phyloP scores from a whole-genome alignment of 2,329 filamentous ascomycete genomes.

The Parastagonospora nodorum region DNA sequence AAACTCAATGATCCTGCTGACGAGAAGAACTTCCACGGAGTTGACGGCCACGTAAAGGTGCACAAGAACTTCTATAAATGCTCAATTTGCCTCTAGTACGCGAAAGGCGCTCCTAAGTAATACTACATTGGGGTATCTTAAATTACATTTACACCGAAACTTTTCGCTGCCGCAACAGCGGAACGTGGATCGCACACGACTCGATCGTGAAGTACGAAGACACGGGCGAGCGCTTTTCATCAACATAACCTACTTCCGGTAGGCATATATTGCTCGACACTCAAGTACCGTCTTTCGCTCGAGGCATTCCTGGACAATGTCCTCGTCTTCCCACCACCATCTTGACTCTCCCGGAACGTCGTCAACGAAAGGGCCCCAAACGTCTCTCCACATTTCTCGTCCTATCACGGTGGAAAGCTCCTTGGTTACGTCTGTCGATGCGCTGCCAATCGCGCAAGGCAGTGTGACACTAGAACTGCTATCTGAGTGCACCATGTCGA shows the following conservation, averaged over 20 bases:
- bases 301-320: constrained; percentile 44
- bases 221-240: no score
- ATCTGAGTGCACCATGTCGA: constrained; percentile 43
- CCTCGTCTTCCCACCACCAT: constrained; percentile 49
- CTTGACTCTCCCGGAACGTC: constrained; percentile 31
- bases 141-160: no score
- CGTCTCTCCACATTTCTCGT: constrained; percentile 44
- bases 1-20: no score
- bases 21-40: no score
- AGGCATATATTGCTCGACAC: constrained; percentile 44
- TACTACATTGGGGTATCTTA: no score
- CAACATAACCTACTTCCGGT: constrained; percentile 24
- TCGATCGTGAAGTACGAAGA: no score
- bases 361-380: constrained; percentile 45
- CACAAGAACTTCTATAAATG: no score
- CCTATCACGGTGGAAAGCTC: constrained; percentile 44
- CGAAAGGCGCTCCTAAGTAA: no score
- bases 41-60: no score
- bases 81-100: no score
- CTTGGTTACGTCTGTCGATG: constrained; percentile 24
- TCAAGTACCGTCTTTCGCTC: constrained; percentile 44
- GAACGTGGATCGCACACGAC: no score
- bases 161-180: no score
- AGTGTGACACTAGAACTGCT: constrained; percentile 30
- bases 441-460: constrained; percentile 35